These are phyloP conservation scores for Starmera quercuum DNA, from an alignment of 805 yeast genomes.

Conservation along the genomic window DNA sequence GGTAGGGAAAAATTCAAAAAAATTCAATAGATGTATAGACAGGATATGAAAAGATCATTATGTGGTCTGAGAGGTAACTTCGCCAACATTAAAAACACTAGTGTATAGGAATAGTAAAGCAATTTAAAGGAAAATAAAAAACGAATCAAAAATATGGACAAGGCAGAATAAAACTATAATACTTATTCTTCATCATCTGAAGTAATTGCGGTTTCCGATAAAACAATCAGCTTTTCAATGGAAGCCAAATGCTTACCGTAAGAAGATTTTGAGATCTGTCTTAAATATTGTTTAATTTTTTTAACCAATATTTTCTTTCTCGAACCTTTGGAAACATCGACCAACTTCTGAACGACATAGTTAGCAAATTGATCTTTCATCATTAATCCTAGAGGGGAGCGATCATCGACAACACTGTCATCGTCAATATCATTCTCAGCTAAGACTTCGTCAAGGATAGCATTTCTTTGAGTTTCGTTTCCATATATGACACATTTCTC, in stretches of 20 bases:
- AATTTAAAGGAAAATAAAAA: neutral
- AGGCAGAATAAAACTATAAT: neutral
- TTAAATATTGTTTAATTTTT: slow-evolving; percentile 74
- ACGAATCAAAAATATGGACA: neutral
- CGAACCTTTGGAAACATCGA: slow-evolving; percentile 67
- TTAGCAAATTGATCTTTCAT: slow-evolving; percentile 98
- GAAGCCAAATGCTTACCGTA: slow-evolving; percentile 81
- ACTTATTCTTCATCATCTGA: slow-evolving; percentile 12
- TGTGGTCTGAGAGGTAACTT: too few species aligned
- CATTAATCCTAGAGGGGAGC: slow-evolving; percentile 76
- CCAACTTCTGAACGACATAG: slow-evolving; percentile 91
- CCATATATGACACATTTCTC: slow-evolving; percentile 87
- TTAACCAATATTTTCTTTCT: slow-evolving; percentile 64
- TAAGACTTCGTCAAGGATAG: slow-evolving; percentile 61
- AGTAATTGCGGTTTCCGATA: slow-evolving; percentile 18
- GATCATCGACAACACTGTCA: slow-evolving; percentile 44
- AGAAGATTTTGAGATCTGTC: slow-evolving; percentile 57
- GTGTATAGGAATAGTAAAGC: neutral
- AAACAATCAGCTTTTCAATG: slow-evolving; percentile 47
- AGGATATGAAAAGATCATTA: too few species aligned
- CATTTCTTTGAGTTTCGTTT: slow-evolving; percentile 47
- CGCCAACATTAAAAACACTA: too few species aligned
- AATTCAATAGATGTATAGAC: too few species aligned
- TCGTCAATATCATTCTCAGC: slow-evolving; percentile 34
- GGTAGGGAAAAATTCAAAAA: too few species aligned